Evolutionary conservation across 306 rosid species (phyloP), one percentile per base, ranked within the genome.

Genomic region (Cicer chorassanicum): DNA sequence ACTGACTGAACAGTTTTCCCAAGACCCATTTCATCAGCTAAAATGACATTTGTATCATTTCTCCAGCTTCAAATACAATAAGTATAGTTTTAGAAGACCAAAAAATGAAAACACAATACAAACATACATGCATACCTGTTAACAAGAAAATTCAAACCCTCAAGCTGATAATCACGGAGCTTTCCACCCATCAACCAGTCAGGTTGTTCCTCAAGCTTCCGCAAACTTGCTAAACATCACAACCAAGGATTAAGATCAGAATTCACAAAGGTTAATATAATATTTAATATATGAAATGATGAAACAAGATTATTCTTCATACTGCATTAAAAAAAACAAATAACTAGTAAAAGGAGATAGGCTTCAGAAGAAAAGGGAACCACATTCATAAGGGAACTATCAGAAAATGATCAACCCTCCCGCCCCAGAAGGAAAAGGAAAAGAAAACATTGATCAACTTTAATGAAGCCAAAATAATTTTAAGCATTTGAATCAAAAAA

Each of bases 11-110:
- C 97, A 80, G 99, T 95, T 85, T 95, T 95, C 43, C 99, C 99
- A 74, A 95, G 99, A 75, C 99, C 99, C 99, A 95, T 95, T 85
- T 95, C 99, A 92, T 95, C 99, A 70, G 99, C 99, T 89, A 95
- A 92, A 82, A 95, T 95, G 77, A 95, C 98, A 85, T 92, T 95
- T 60, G 99, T 95, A 83, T 95, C 97, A 84, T 95, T 95, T 80
- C 99, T 92, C 99, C 99, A 95, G 73, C 99, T 95, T 86, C 83
- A 75, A 85, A 54, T 49, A 78, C 69, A 86, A 82, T 24, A 76
- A 36, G 71, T 21, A 38, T 50, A 51, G 40, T 75, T 85, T 76
- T 70, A 86, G 81, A 74, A 78, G 53, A 76, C 56, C 77, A 73
- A 51, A 61, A 65, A 81, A 15, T 50, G 54, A 57, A 48, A 77